A percentile compares a stretch with the other conserved stretches of the same genome.
These are phyloP conservation scores for Hymenochaete sp. DNA, from an alignment of 1,284 basidiomycete species.

Conservation along the genomic window DNA sequence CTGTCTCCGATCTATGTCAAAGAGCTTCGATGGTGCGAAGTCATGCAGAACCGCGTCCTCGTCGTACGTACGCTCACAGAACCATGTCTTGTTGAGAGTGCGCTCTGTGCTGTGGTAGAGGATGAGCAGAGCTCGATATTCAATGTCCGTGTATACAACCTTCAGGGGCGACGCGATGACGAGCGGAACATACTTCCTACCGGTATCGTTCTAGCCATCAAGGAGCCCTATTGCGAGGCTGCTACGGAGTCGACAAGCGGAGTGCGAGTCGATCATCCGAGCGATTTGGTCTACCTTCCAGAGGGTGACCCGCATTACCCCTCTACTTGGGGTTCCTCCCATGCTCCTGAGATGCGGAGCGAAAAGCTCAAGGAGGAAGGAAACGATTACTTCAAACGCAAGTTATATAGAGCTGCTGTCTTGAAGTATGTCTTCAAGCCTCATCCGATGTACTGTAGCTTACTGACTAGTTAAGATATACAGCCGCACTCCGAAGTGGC, in stretches of 20 bases:
- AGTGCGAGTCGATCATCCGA: slow-evolving; percentile 14
- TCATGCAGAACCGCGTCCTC: slow-evolving; percentile 1
- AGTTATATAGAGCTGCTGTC: slow-evolving; percentile 11
- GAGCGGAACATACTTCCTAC: slow-evolving; percentile 8
- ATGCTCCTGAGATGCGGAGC: neutral
- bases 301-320: slow-evolving; percentile 12
- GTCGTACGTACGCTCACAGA: slow-evolving; percentile 10
- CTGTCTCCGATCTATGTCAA: slow-evolving; percentile 9
- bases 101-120: slow-evolving; percentile 11
- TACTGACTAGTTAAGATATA: slow-evolving; percentile 6
- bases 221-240: slow-evolving; percentile 17
- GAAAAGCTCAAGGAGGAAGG: slow-evolving; percentile 15
- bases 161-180: neutral
- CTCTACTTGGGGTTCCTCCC: slow-evolving; percentile 9
- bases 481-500: slow-evolving; percentile 7
- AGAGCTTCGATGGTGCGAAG: slow-evolving; percentile 15
- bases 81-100: slow-evolving; percentile 12
- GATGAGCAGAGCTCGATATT: slow-evolving; percentile 12
- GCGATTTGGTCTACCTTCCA: slow-evolving; percentile 11
- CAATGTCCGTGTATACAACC: slow-evolving; percentile 13
- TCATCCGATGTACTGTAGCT: neutral
- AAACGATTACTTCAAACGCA: slow-evolving; percentile 12
- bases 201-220: slow-evolving; percentile 13
- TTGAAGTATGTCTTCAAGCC: slow-evolving; percentile 5
- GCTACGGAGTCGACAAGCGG: slow-evolving; percentile 14